These are phyloP conservation scores for Penicillium sp. DNA, from an alignment of 2,329 filamentous ascomycete species.

Conservation along the genomic window DNA sequence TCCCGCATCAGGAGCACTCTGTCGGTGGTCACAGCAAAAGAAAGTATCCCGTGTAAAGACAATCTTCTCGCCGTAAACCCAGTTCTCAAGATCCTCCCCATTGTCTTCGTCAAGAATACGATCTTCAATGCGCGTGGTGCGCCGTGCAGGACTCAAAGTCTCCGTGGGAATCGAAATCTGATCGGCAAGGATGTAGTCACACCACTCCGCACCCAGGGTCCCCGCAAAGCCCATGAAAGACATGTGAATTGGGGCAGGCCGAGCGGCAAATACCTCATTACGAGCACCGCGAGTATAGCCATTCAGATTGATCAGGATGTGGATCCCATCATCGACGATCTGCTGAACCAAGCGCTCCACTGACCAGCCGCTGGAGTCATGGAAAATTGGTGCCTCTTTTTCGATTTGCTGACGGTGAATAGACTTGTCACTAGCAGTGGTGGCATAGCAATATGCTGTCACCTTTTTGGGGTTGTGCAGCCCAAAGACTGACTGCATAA, in stretches of 20 bases:
- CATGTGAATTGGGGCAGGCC: constrained; percentile 96
- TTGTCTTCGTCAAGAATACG: constrained; percentile 62
- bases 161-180: constrained; percentile 77
- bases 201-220: constrained; percentile 95
- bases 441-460: constrained; percentile 92
- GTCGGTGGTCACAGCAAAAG: constrained; percentile 95
- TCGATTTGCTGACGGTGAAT: constrained; percentile 91
- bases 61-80: constrained; percentile 97
- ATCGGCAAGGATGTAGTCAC: constrained; percentile 93
- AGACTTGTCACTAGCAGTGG: constrained; percentile 85
- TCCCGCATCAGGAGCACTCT: constrained; percentile 74
- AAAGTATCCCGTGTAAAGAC: constrained; percentile 94
- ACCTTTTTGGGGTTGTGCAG: constrained; percentile 73
- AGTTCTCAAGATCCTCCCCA: constrained; percentile 69
- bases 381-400: constrained; percentile 84
- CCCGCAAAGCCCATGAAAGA: constrained; percentile 99
- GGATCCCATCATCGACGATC: constrained; percentile 83
- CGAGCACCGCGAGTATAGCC: constrained; percentile 95
- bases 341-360: constrained; percentile 81
- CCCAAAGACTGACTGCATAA: constrained; percentile 99
- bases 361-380: constrained; percentile 83
- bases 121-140: constrained; percentile 73
- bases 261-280: constrained; percentile 94
- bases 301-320: constrained; percentile 96
- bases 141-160: constrained; percentile 76